These are phyloP conservation scores for Citropsis articulata DNA, from an alignment of 345 rosid species.

Conservation along the genomic window DNA sequence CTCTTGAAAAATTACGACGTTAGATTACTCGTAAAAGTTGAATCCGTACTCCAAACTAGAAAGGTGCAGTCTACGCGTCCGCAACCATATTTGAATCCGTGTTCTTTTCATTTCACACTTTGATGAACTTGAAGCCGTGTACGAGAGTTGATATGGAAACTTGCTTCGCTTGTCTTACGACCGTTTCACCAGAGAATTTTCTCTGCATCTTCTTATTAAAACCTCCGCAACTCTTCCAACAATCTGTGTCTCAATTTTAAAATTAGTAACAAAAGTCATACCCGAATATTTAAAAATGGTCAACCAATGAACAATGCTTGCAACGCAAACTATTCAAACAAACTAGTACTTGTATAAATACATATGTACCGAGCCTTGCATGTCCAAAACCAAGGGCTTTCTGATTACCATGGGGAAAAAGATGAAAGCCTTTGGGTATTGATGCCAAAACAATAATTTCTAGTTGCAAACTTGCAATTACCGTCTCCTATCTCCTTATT, in stretches of 20 bases:
- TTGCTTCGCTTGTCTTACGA: background rate
- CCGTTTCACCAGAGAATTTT: background rate
- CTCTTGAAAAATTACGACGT: background rate
- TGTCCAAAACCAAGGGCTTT: background rate
- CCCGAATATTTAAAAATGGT: background rate
- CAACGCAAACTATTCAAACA: background rate
- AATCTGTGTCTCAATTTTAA: background rate
- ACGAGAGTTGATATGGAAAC: background rate
- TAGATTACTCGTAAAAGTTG: background rate
- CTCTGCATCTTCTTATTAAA: background rate
- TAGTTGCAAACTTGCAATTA: background rate
- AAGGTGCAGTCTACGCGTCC: background rate
- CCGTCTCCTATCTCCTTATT: background rate
- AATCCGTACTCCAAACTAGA: background rate
- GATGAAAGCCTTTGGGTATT: background rate
- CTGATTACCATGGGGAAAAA: background rate
- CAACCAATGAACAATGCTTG: background rate
- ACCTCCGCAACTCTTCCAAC: background rate
- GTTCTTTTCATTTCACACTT: background rate
- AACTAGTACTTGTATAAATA: no score
- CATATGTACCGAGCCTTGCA: background rate
- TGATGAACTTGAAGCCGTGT: background rate
- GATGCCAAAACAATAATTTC: background rate
- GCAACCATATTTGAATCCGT: background rate
- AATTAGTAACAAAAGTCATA: background rate